Evolutionary conservation across 495 filamentous ascomycete genomes (phyloP).

Genomic region (Penicillium arizonense): DNA sequence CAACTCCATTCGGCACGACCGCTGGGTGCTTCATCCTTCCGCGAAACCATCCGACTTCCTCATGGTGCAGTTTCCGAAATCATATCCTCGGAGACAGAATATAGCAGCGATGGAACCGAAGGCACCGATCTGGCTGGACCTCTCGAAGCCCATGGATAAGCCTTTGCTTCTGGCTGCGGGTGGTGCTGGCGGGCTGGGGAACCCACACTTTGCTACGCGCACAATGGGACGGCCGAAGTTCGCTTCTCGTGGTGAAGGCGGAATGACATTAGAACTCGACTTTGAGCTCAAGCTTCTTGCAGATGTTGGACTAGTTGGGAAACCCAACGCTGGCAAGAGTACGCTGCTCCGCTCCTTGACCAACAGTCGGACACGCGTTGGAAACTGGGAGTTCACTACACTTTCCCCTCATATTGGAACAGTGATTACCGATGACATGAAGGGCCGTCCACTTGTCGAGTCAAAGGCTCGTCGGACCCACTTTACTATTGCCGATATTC

Average conservation of each 20-base stretch:
- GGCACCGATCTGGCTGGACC: slow-evolving; percentile 75
- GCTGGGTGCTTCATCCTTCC: slow-evolving; percentile 84
- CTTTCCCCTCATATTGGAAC: slow-evolving; percentile 93
- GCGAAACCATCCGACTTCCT: slow-evolving; percentile 65
- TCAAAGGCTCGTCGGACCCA: slow-evolving; percentile 54
- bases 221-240: slow-evolving; percentile 71
- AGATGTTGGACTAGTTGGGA: slow-evolving; percentile 89
- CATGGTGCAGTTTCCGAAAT: slow-evolving; percentile 56
- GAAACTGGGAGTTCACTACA: slow-evolving; percentile 96
- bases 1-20: slow-evolving; percentile 49
- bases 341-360: slow-evolving; percentile 85
- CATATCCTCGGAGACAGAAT: slow-evolving; percentile 55
- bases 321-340: slow-evolving; percentile 95
- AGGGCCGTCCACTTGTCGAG: slow-evolving; percentile 60
- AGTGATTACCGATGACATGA: slow-evolving; percentile 81
- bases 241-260: slow-evolving; percentile 80
- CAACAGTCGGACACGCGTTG: slow-evolving; percentile 81
- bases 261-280: slow-evolving; percentile 74
- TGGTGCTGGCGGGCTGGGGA: slow-evolving; percentile 85
- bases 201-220: slow-evolving; percentile 83
- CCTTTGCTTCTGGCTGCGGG: slow-evolving; percentile 91
- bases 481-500: slow-evolving; percentile 95
- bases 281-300: slow-evolving; percentile 94
- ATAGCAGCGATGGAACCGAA: slow-evolving; percentile 62
- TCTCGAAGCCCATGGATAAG: slow-evolving; percentile 73